These are phyloP conservation scores for Podaxis carcinomalis DNA, from an alignment of 768 basidiomycete genomes.

Conservation along the genomic window DNA sequence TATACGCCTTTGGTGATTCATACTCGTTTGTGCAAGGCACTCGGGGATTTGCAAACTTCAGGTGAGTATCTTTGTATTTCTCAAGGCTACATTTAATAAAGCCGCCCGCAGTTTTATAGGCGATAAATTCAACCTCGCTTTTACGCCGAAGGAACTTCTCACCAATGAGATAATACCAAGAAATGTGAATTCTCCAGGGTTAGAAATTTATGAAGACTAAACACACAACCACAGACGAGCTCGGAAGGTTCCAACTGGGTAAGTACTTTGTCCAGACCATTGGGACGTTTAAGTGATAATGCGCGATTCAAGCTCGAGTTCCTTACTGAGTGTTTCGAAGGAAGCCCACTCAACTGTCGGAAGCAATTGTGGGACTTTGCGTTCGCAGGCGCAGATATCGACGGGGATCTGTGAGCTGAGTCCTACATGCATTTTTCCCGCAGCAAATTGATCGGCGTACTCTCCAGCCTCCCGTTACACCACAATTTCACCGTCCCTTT, in stretches of 20 bases:
- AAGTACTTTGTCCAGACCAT: not conserved
- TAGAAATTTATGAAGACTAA: not conserved
- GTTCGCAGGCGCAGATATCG: slow-evolving; percentile 49
- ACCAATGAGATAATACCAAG: slow-evolving; percentile 39
- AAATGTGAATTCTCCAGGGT: slow-evolving; percentile 28
- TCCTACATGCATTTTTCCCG: not conserved
- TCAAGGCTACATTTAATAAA: no score
- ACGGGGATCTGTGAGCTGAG: slow-evolving; percentile 28
- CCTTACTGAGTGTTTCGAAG: slow-evolving; percentile 46
- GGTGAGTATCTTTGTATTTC: slow-evolving; percentile 22
- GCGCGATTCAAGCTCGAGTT: slow-evolving; percentile 38
- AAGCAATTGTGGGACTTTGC: slow-evolving; percentile 54
- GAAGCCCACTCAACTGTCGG: slow-evolving; percentile 36
- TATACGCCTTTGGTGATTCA: slow-evolving; percentile 55
- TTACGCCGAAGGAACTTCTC: slow-evolving; percentile 37
- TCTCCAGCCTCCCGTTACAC: slow-evolving; percentile 39
- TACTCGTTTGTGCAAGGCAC: slow-evolving; percentile 54
- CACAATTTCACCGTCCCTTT: slow-evolving; percentile 44
- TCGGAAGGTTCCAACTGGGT: slow-evolving; percentile 55
- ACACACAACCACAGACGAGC: slow-evolving; percentile 34
- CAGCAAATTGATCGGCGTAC: not conserved
- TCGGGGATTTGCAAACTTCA: slow-evolving; percentile 43
- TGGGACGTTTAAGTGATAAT: not conserved
- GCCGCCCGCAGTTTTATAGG: slow-evolving; percentile 40
- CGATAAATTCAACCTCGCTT: slow-evolving; percentile 36